Base-by-base conservation (phyloP, 148 eudicot species). In the Agrostemma githago region DNA sequence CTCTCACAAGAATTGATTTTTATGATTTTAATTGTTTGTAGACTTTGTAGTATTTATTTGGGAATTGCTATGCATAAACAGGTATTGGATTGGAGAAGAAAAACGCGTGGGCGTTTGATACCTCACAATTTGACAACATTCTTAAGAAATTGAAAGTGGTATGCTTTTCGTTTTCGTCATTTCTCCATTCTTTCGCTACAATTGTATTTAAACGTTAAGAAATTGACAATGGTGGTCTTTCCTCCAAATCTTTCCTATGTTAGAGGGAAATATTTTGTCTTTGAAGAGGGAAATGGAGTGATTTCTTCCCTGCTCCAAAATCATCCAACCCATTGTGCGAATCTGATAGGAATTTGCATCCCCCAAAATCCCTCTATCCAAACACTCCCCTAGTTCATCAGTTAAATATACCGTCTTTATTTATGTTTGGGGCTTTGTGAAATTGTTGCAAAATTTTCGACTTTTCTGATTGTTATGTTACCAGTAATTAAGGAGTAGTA, bases 131-230 rank as follows among this genome's bases (percentile, higher is more conserved):
- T 78, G 99, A 95, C 75, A 85, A 69, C 82, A 95, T 95, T 71
- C 93, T 95, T 76, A 92, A 90, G 77, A 92, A 81, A 73, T 82
- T 95, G 85, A 90, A 92, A 95, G 99, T 95, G 90, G 99, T 95
- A 85, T 79, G 58, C 73, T 74, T 40, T 46, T 17, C 44, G 38
- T 14, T 72, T 74, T 5, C 17, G 59, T 48, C 15, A 11, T 3
- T 48, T 26, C 40, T 63, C 37, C 46, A 16, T 14, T 62, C 6
- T 9, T 10, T 37, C n/a, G n/a, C 48, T 46, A 3, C 15, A 5
- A 15, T 56, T 15, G 12, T 26, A 46, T 16, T 41, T 57, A 19
- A 44, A 8, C 7, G 2, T 48, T 2, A 5, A 19, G 11, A 4
- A 53, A 26, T 3, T 38, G 19, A 39, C 1, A 1, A 26, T 26